Percentiles rank a stretch among this genome's conserved stretches.
Conservation (phyloP, 1,139 yeast species). For the Schizosaccharomyces versatilis region DNA sequence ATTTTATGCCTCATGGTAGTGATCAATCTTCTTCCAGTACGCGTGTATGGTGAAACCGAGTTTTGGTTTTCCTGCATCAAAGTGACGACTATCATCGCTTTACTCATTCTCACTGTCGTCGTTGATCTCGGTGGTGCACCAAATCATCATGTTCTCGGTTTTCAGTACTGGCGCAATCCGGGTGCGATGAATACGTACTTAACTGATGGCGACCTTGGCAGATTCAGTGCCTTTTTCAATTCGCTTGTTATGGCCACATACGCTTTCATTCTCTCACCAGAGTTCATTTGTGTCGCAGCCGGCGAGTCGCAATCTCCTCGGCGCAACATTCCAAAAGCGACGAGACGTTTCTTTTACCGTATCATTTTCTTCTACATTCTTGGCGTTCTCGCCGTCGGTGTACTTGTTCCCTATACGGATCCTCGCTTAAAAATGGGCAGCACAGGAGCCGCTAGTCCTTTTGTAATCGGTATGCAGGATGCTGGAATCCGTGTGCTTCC, state of each 20-base stretch:
- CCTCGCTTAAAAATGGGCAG: conserved; percentile 22
- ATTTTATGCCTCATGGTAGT: conserved; percentile 18
- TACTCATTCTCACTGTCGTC: conserved; percentile 35
- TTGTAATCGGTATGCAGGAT: conserved; percentile 46
- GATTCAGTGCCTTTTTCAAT: conserved; percentile 45
- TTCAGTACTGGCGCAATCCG: conserved; percentile 69
- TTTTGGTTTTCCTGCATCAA: conserved; percentile 41
- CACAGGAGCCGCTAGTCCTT: conserved; percentile 39
- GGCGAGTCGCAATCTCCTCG: conserved; percentile 75
- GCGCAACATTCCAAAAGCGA: conserved; percentile 64
- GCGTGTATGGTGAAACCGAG: conserved; percentile 41
- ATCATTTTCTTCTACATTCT: conserved; percentile 61
- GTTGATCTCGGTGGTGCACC: conserved; percentile 46
- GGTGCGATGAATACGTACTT: conserved; percentile 38
- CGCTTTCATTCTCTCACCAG: conserved; percentile 49
- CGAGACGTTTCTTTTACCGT: conserved; percentile 60
- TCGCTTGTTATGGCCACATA: conserved; percentile 45
- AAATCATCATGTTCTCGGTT: conserved; percentile 19
- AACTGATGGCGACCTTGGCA: conserved; percentile 18
- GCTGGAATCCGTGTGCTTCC: conserved; percentile 46
- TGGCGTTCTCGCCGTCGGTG: conserved; percentile 36
- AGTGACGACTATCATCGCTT: conserved; percentile 29
- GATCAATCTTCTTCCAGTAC: conserved; percentile 19
- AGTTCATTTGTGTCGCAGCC: conserved; percentile 68
- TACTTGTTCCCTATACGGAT: conserved; percentile 43